Evolutionary conservation across 2,329 filamentous ascomycete species (phyloP), one percentile per base, ranked within the genome.

Genomic region (Dactylellina leptospora): DNA sequence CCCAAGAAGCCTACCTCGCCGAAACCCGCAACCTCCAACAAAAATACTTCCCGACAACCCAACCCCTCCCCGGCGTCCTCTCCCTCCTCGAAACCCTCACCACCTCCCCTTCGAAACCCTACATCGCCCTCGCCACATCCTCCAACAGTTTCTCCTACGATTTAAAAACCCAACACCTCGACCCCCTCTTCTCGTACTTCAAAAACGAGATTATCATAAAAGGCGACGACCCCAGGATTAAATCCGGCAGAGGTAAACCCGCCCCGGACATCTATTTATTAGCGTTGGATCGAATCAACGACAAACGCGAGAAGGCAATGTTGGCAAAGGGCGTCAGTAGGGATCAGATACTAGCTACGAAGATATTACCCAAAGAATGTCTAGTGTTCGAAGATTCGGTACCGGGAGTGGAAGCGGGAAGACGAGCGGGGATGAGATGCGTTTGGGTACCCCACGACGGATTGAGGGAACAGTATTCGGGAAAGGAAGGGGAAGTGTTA

Each of bases 361-460:
- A 84, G 58, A 88, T 99, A 74, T 83, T 79, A 59, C 92, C 92
- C 0, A 90, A 90, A 75, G 93, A 97, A 80, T 97, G 95, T 78
- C 83, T 99, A 13, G 95, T 97, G 0, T 97, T 99, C 77, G 95
- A 99, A 81, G 95, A 99, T 80, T 91, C 89, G 47, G 93, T 97
- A 1, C 91, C 92, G 0, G 95, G 95, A 2, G 92, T 97, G 1
- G 95, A 99, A 81, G 87, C 92, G 1, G 95, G 92, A 3, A 84
- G 95, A 58, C 86, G 95, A 75, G 95, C 95, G 0, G 93, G 93
- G 0, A 97, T 97, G 93, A 87, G 93, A 75, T 92, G 96, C 10
- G 84, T 96, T 0, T 99, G 95, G 95, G 89, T 87, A 76, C 95
- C 95, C 22, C 92, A 97, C 80, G 86, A 87, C 0, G 90, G 87